Base-by-base conservation (phyloP, 1,284 basidiomycete genomes). In the Ustilago xerochloae region DNA sequence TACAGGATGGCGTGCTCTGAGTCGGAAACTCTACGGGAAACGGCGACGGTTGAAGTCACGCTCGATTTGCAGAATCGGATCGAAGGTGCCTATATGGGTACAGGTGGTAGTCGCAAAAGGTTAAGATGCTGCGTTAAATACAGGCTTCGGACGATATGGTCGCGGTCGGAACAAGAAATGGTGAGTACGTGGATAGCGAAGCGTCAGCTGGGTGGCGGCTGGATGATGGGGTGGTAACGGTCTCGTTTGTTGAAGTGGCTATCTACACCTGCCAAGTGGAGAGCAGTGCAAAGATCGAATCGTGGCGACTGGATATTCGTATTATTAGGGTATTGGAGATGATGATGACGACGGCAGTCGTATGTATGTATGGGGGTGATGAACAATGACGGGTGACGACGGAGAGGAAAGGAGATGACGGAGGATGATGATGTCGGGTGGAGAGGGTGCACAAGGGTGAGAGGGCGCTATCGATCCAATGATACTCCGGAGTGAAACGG, bases 351-450 rank as follows among this genome's bases (percentile, higher is more conserved):
- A 52, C 20, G 48, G n/a, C 20, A 24, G 29, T 10, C 35, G 12
- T 22, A 28, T n/a, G 49, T 51, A 13, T 36, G 24, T n/a, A n/a
- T n/a, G 10, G 15, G 20, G 29, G 24, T 51, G 35, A n/a, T 29
- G 35, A 28, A n/a, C 24, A 33, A 12, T 54, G 56, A 13, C 26
- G 46, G 46, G n/a, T 41, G 47, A 39, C n/a, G 26, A 29, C 35
- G n/a, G 20, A 33, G 29, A 22, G 30, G 6, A 29, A 32, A 26
- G 48, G 41, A 29, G 54, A 33, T 47, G 62, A 28, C 24, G 24
- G 26, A 15, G 2, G 33, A 48, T 38, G 55, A 58, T 60, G 57
- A 49, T 51, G 64, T 57, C 53, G 64, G 58, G 64, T 60, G 63
- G 30, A 48, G 63, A 59, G 63, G n/a, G 43, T 24, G 54, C 26